These are phyloP conservation scores for Lathyrus aphaca DNA, from an alignment of 306 rosid species.

Conservation along the genomic window DNA sequence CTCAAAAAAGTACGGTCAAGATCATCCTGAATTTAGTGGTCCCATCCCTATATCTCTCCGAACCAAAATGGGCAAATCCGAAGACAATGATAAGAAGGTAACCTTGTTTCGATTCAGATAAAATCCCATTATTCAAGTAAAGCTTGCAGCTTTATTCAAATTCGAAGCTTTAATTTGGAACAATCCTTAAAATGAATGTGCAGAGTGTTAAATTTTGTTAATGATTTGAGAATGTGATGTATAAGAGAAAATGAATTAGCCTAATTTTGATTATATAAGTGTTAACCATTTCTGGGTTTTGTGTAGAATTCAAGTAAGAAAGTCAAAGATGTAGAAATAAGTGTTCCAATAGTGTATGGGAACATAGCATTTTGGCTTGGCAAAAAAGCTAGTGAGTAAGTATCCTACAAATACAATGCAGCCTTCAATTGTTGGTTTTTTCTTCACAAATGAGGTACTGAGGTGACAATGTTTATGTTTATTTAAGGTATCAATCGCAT, in stretches of 20 bases:
- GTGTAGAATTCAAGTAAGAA: slow-evolving; percentile 66
- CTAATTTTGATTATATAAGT: slow-evolving; percentile 1
- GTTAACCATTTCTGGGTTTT: slow-evolving; percentile 46
- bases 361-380: slow-evolving; percentile 89
- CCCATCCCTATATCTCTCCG: slow-evolving; percentile 51
- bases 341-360: slow-evolving; percentile 79
- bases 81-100: slow-evolving; percentile 72
- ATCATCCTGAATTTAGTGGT: slow-evolving; percentile 55
- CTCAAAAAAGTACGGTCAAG: slow-evolving; percentile 50
- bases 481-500: slow-evolving; percentile 72
- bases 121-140: slow-evolving; percentile 21
- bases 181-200: slow-evolving; percentile 5
- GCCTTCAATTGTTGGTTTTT: slow-evolving; percentile 10
- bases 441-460: slow-evolving; percentile 3
- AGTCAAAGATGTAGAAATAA: slow-evolving; percentile 70
- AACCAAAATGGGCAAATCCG: slow-evolving; percentile 63
- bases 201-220: slow-evolving; percentile 4
- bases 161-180: slow-evolving; percentile 20
- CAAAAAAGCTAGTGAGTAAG: slow-evolving; percentile 88
- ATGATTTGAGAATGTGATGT: slow-evolving; percentile 18
- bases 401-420: slow-evolving; percentile 42
- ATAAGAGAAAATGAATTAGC: slow-evolving; percentile 4
- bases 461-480: slow-evolving; percentile 32
- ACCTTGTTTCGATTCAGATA: slow-evolving; percentile 32
- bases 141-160: slow-evolving; percentile 41